These are phyloP conservation scores for Polysphondylium violaceum DNA, from an alignment of 78 protist genomes.

Conservation along the genomic window DNA sequence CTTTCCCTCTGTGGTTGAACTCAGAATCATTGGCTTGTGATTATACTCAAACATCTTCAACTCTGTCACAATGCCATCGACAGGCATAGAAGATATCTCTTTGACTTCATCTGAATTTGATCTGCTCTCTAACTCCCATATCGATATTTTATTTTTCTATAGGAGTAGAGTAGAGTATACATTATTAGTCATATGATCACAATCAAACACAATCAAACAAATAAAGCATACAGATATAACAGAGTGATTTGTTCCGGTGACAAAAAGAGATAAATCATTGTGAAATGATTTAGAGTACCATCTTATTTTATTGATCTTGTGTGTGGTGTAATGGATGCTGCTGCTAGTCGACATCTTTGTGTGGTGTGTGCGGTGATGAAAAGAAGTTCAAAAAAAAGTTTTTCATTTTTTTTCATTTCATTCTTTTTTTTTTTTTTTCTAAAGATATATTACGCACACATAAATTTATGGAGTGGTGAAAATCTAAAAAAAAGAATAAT, in stretches of 20 bases:
- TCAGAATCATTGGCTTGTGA: constrained; percentile 24
- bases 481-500: too few species aligned
- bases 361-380: not conserved
- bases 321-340: constrained; percentile 41
- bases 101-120: constrained; percentile 21
- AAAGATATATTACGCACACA: too few species aligned
- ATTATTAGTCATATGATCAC: too few species aligned
- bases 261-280: constrained; percentile 33
- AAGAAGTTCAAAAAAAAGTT: not conserved
- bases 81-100: not conserved
- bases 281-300: constrained; percentile 22
- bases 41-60: constrained; percentile 32
- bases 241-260: constrained; percentile 37
- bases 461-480: too few species aligned
- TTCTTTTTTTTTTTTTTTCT: too few species aligned
- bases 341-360: too few species aligned
- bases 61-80: constrained; percentile 14
- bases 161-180: not conserved
- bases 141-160: constrained; percentile 48
- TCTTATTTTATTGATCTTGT: constrained; percentile 15
- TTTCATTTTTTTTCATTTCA: too few species aligned
- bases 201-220: not conserved
- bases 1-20: constrained; percentile 25
- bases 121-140: constrained; percentile 51
- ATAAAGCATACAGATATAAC: constrained; percentile 1